Conservation (phyloP, 768 basidiomycete species). For the Rhodocollybia butyracea region DNA sequence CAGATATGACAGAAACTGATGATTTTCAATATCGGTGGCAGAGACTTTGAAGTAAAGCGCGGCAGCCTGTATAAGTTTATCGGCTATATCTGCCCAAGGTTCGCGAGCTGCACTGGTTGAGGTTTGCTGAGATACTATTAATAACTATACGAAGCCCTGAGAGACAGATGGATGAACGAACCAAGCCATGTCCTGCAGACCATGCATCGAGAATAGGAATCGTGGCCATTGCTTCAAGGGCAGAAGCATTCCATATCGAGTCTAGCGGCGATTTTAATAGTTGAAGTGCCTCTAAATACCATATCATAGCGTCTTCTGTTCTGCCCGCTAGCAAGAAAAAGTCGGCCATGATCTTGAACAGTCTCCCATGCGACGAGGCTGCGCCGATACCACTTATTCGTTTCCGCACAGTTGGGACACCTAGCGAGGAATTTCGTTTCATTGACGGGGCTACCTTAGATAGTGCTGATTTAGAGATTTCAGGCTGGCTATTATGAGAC, state of each 20-base stretch:
- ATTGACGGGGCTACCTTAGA: constrained; percentile 36
- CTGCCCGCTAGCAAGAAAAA: constrained; percentile 87
- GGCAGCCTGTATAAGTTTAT: constrained; percentile 68
- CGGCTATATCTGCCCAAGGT: constrained; percentile 72
- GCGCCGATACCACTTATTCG: constrained; percentile 61
- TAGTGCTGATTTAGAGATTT: constrained; percentile 39
- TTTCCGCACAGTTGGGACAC: constrained; percentile 42
- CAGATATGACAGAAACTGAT: constrained; percentile 63
- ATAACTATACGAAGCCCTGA: constrained; percentile 7
- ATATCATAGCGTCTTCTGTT: constrained; percentile 74
- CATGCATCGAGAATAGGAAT: constrained; percentile 81
- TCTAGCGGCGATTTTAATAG: constrained; percentile 77
- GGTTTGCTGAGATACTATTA: constrained; percentile 42
- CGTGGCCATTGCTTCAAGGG: constrained; percentile 82
- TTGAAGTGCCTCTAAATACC: constrained; percentile 85
- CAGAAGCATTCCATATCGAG: constrained; percentile 84
- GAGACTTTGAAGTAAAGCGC: constrained; percentile 61
- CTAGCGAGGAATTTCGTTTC: constrained; percentile 55
- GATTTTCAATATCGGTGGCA: constrained; percentile 50
- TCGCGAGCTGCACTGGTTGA: constrained; percentile 53
- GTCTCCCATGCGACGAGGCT: constrained; percentile 77
- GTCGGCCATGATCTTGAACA: constrained; percentile 87
- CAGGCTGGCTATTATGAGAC: constrained; percentile 55
- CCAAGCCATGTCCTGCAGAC: constrained; percentile 70
- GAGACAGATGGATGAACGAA: constrained; percentile 35